Conservation (phyloP, 768 basidiomycete species). For the Pleurotus tuoliensis region DNA sequence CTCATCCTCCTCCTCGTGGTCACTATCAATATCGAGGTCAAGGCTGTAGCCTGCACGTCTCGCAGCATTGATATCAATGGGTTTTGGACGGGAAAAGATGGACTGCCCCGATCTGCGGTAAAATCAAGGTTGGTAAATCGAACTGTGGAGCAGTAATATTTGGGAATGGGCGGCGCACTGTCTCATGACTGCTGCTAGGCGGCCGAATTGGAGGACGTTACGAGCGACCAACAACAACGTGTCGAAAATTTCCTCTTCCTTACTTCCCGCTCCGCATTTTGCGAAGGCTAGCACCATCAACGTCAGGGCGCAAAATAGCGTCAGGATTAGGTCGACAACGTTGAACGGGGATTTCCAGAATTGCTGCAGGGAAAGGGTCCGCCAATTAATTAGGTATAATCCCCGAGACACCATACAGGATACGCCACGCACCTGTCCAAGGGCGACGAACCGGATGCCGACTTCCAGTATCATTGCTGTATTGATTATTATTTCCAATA, state of each 20-base stretch:
- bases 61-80: conserved; percentile 75
- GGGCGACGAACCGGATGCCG: conserved; percentile 84
- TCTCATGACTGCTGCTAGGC: conserved; percentile 89
- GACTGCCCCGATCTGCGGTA: conserved; percentile 74
- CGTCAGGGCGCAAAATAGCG: conserved; percentile 85
- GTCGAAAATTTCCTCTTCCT: conserved; percentile 93
- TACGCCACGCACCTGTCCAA: conserved; percentile 70
- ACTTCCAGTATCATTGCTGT: conserved; percentile 94
- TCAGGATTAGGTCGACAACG: conserved; percentile 82
- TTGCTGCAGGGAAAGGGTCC: conserved; percentile 52
- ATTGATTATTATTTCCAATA: conserved; percentile 88
- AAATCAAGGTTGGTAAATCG: background rate
- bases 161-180: conserved; percentile 55
- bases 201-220: conserved; percentile 89
- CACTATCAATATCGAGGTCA: conserved; percentile 70
- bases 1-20: conserved; percentile 58
- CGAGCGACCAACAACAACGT: conserved; percentile 88
- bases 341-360: conserved; percentile 97
- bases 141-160: background rate
- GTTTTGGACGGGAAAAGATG: conserved; percentile 82
- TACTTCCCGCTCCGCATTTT: conserved; percentile 77
- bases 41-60: conserved; percentile 63
- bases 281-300: conserved; percentile 84
- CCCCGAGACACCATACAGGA: conserved; percentile 1
- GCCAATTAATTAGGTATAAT: conserved; percentile 1